These are phyloP conservation scores for Tetrapyrgos nigripes DNA, from an alignment of 1,284 basidiomycete species.

Conservation along the genomic window DNA sequence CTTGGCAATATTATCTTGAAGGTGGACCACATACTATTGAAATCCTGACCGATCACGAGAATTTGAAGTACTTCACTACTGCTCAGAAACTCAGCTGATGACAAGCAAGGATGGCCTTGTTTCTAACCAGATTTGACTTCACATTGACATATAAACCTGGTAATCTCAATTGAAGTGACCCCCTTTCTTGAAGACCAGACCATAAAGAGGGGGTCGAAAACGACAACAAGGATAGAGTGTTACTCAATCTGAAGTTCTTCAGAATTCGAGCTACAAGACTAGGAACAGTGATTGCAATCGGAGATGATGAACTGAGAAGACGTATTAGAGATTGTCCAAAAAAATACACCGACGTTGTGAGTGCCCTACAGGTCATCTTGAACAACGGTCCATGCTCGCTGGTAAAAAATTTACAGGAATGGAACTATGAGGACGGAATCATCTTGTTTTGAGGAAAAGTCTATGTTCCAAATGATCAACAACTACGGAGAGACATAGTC, in stretches of 20 bases:
- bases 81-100: not conserved
- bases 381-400: conserved; percentile 1
- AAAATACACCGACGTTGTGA: conserved; percentile 3
- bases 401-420: conserved; percentile 7
- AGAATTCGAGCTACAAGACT: conserved; percentile 4
- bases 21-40: not conserved
- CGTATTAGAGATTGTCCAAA: not conserved
- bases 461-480: not conserved
- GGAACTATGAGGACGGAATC: conserved; percentile 13
- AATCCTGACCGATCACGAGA: conserved; percentile 12
- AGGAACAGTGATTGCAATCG: not conserved
- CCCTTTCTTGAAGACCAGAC: conserved; percentile 45
- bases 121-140: conserved; percentile 43
- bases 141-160: conserved; percentile 46
- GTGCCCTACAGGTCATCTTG: conserved; percentile 12
- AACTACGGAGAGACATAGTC: not conserved
- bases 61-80: conserved; percentile 10
- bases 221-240: conserved; percentile 35
- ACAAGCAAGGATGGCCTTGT: conserved; percentile 24
- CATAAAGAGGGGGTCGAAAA: conserved; percentile 27
- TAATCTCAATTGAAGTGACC: conserved; percentile 40
- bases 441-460: conserved; percentile 14
- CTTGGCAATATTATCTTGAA: conserved; percentile 4
- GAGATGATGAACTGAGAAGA: conserved; percentile 7
- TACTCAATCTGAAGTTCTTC: conserved; percentile 34